Percentiles rank a stretch among this genome's conserved stretches.
phyloP scores from a whole-genome alignment of 1,139 yeast species.

The Pichia sp. region DNA sequence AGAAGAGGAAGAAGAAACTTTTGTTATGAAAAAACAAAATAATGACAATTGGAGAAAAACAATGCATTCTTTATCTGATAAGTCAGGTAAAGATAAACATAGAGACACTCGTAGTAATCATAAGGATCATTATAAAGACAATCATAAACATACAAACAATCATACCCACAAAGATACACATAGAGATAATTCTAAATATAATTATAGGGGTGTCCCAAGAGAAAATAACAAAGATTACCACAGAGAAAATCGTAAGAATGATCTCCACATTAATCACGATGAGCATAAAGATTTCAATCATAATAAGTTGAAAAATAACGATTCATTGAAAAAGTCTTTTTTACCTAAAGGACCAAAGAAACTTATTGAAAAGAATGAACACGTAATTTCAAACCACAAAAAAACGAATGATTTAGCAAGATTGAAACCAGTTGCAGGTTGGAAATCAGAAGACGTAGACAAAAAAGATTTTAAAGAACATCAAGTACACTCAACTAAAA shows the following conservation, averaged over 20 bases:
- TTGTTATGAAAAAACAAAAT: background rate
- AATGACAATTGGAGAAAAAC: background rate
- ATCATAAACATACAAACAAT: background rate
- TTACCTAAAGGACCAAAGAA: background rate
- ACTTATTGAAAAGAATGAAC: background rate
- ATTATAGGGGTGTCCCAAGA: background rate
- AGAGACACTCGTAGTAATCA: background rate
- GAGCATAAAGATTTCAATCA: background rate
- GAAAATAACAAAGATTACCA: background rate
- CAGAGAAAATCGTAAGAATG: background rate
- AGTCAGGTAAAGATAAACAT: background rate
- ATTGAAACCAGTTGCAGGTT: constrained; percentile 12
- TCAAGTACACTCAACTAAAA: background rate
- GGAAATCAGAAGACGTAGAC: constrained; percentile 11
- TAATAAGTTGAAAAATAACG: background rate
- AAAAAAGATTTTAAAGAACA: constrained; percentile 1
- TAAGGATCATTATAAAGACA: background rate
- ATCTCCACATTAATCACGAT: background rate
- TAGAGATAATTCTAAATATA: background rate
- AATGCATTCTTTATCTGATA: background rate
- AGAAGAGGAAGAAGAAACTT: background rate
- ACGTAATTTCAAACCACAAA: background rate
- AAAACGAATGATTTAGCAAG: constrained; percentile 2
- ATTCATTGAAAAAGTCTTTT: too few species aligned
- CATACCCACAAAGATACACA: background rate